Percentiles rank a stretch among this genome's conserved stretches.
phyloP scores from a whole-genome alignment of 2,329 filamentous ascomycete genomes.

The Fragosphaeria purpurea region DNA sequence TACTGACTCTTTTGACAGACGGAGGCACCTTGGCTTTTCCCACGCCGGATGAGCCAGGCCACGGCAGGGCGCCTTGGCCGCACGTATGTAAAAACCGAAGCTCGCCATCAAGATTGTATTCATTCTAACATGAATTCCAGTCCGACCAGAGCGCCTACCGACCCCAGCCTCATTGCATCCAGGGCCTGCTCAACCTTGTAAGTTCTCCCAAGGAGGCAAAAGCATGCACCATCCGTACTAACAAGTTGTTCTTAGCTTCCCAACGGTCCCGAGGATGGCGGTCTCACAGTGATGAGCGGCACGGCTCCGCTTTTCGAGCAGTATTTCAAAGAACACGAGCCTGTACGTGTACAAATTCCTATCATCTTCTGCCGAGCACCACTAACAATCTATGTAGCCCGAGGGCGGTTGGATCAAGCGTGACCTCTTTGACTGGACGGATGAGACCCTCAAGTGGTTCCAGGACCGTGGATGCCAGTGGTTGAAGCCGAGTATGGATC shows the following conservation, averaged over 20 bases:
- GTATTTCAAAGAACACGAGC: constrained; percentile 29
- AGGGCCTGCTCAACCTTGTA: constrained; percentile 22
- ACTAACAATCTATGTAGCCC: neutral
- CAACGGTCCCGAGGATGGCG: constrained; percentile 33
- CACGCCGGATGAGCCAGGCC: too few relatives aligned
- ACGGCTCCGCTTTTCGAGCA: constrained; percentile 30
- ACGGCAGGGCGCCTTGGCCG: constrained; percentile 26
- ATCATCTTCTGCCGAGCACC: too few relatives aligned
- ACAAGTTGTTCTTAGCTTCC: constrained; percentile 15
- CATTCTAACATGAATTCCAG: constrained; percentile 21
- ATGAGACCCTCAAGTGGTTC: constrained; percentile 34
- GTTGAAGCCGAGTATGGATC: constrained; percentile 29
- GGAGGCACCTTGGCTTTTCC: constrained; percentile 13
- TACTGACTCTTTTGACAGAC: constrained; percentile 32
- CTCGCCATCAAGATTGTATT: too few relatives aligned
- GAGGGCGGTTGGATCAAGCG: constrained; percentile 17
- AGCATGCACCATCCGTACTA: too few relatives aligned
- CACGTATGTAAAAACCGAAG: constrained; percentile 18
- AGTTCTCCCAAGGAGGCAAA: too few relatives aligned
- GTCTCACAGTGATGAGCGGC: constrained; percentile 33
- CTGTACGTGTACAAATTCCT: too few relatives aligned
- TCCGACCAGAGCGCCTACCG: neutral
- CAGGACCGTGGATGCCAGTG: constrained; percentile 26
- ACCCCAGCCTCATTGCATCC: constrained; percentile 19
- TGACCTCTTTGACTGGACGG: constrained; percentile 32